A percentile compares a stretch with the other conserved stretches of the same genome.
Conservation (phyloP, 441 rosid species). For the Brassica hybrid region DNA sequence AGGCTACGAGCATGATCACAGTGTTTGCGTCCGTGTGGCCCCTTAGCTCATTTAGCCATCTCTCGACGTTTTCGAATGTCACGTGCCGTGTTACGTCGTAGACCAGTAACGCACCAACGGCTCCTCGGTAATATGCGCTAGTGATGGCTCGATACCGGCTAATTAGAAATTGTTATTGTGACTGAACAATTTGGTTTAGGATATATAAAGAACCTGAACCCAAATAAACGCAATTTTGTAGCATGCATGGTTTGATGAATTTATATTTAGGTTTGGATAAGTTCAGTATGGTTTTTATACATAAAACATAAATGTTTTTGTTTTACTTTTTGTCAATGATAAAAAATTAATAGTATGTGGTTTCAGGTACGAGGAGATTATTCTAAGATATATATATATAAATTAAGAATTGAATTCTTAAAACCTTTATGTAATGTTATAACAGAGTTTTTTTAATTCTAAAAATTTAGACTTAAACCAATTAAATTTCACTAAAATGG, state of each 20-base stretch:
- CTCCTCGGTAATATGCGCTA: conserved; percentile 67
- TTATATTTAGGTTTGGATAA: too few species aligned
- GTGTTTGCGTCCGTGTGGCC: conserved; percentile 62
- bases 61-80: conserved; percentile 61
- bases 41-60: conserved; percentile 66
- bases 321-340: too few species aligned
- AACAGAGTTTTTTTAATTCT: too few species aligned
- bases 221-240: background rate
- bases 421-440: too few species aligned
- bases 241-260: background rate
- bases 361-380: too few species aligned
- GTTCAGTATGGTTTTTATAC: too few species aligned
- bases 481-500: too few species aligned
- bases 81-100: conserved; percentile 62
- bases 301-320: too few species aligned
- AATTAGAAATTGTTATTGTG: background rate
- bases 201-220: background rate
- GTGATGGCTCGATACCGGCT: conserved; percentile 62
- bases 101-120: conserved; percentile 60
- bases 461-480: too few species aligned
- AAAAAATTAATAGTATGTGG: too few species aligned
- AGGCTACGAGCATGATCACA: conserved; percentile 60
- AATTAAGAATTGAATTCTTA: too few species aligned
- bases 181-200: background rate
- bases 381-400: too few species aligned